Evolutionary conservation across 176 grass and related monocot species (phyloP), one percentile per base, ranked within the genome.

Genomic region (Echinochloa phyllopogon): DNA sequence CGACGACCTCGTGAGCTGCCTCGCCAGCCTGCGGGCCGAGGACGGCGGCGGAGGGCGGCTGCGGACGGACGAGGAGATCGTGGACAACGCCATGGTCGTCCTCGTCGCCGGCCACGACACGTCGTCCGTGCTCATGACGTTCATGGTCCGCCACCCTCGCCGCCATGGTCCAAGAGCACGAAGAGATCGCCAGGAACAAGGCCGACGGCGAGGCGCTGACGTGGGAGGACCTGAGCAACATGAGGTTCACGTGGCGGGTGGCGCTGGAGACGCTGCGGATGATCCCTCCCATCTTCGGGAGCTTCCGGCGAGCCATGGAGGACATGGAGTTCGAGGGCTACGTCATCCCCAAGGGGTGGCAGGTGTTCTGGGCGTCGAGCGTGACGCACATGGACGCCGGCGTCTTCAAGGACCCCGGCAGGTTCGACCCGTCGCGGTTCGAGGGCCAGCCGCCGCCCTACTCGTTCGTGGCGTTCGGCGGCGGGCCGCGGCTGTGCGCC

Each of bases 231-330:
- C 43, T 93, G 10, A 1, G 24, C 43, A 15, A 16, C 15, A 86
- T 90, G 91, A 82, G 68, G 74, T 61, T 87, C n/a, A 90, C 91
- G 10, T 93, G 88, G 91, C 82, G 77, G 10, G 76, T 85, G 13
- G 85, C 77, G 6, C 47, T 80, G 44, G 88, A 93, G 74, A 85
- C 68, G 4, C 82, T 93, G 8, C 69, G 84, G 40, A 53, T 78
- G 65, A 70, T 89, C 47, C 81, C 87, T 9, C 84, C 87, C 0
- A 0, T 91, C n/a, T 91, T 91, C 66, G 85, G 89, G 23, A 77
- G 47, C 86, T 91, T 91, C 71, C 74, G 82, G 67, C 84, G 43
- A 33, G 85, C 82, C 2, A 61, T 87, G 4, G 57, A 76, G 72
- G 89, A 91, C 65, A 69, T 80, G 4, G 81, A 91, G 80, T 84